Evolutionary conservation across 306 rosid genomes (phyloP).

Genomic region (Cicer pinnatifidum): DNA sequence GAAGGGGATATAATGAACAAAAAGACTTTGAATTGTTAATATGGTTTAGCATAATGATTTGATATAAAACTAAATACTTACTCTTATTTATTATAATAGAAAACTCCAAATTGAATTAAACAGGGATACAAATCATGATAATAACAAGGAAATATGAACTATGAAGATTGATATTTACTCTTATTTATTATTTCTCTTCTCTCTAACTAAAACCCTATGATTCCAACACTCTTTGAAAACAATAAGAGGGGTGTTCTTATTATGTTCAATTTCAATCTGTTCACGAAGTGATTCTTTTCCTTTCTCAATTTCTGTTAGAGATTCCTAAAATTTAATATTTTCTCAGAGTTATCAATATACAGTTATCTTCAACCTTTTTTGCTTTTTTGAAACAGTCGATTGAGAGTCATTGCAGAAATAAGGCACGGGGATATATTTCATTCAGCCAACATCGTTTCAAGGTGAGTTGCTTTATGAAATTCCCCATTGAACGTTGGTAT

Average conservation of each 20-base stretch:
- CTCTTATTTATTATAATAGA: not conserved
- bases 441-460: conserved; percentile 93
- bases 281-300: not conserved
- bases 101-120: not conserved
- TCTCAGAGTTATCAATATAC: conserved; percentile 20
- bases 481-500: conserved; percentile 32
- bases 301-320: conserved; percentile 5
- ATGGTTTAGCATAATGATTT: not conserved
- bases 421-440: conserved; percentile 89
- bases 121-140: not conserved
- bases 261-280: not conserved
- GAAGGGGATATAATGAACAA: not conserved
- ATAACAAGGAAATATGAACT: not conserved
- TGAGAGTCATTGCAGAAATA: conserved; percentile 94
- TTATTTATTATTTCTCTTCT: not conserved
- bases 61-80: not conserved
- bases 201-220: not conserved
- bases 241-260: not conserved
- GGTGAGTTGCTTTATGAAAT: conserved; percentile 58
- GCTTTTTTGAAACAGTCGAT: conserved; percentile 69
- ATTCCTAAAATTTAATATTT: conserved; percentile 23
- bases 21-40: not conserved
- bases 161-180: too few species aligned
- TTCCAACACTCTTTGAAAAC: not conserved
- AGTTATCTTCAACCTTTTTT: conserved; percentile 9